Evolutionary conservation across 495 filamentous ascomycete species (phyloP).

Genomic region (Penicillium pulvis): DNA sequence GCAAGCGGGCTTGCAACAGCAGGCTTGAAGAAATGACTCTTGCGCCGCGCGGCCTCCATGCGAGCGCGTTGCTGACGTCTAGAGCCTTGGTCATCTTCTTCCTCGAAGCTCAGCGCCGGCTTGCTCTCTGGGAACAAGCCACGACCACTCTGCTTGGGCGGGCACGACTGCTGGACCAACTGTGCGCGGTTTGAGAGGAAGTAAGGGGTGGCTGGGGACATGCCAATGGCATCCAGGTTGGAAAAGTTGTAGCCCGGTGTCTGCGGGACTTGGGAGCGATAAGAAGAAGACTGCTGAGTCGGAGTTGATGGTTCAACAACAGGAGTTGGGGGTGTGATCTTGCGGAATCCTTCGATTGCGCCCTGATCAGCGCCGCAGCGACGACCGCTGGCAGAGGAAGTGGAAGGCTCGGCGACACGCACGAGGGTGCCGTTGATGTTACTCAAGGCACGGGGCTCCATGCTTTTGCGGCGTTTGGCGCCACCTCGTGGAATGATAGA

Average conservation of each 20-base stretch:
- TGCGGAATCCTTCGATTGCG: conserved; percentile 38
- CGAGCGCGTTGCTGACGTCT: conserved; percentile 59
- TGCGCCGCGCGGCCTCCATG: conserved; percentile 72
- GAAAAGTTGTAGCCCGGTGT: conserved; percentile 40
- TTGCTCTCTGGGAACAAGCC: conserved; percentile 42
- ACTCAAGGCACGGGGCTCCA: conserved; percentile 80
- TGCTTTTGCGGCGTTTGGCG: conserved; percentile 79
- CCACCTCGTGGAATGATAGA: conserved; percentile 74
- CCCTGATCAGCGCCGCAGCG: conserved; percentile 38
- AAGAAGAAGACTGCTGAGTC: conserved; percentile 24
- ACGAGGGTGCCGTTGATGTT: conserved; percentile 69
- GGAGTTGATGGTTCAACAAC: conserved; percentile 24
- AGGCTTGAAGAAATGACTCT: conserved; percentile 82
- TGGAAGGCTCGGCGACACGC: conserved; percentile 29
- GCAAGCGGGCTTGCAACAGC: conserved; percentile 73
- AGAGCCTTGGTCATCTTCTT: conserved; percentile 34
- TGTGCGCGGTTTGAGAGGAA: conserved; percentile 55
- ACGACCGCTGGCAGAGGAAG: conserved; percentile 30
- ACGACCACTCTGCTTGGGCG: conserved; percentile 61
- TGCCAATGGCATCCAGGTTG: conserved; percentile 46
- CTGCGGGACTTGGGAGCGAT: conserved; percentile 32
- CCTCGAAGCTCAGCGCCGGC: conserved; percentile 14
- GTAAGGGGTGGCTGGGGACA: conserved; percentile 57
- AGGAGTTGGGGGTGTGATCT: conserved; percentile 32
- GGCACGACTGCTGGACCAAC: conserved; percentile 71